Evolutionary conservation across 257 asterid genomes (phyloP).

Genomic region (Thymus quinquecostatus): DNA sequence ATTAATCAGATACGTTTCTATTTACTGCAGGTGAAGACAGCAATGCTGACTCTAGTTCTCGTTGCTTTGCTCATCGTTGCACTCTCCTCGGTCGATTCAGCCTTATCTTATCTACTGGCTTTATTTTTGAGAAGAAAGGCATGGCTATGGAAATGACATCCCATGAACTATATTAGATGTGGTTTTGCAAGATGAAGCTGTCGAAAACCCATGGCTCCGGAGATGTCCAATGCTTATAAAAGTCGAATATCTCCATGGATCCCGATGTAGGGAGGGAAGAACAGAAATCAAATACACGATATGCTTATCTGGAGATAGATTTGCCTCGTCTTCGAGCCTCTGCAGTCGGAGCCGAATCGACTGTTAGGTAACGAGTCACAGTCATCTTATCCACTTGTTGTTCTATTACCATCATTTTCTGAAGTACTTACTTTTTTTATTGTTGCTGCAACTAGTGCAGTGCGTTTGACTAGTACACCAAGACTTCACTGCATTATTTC

Average conservation of each 20-base stretch:
- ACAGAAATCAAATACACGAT: not conserved
- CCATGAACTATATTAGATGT: not conserved
- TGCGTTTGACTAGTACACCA: too few relatives aligned
- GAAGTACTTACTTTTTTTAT: not conserved
- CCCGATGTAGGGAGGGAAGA: not conserved
- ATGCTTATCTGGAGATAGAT: not conserved
- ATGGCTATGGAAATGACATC: slow-evolving; percentile 31
- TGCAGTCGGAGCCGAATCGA: not conserved
- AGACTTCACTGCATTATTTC: too few relatives aligned
- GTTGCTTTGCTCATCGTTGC: slow-evolving; percentile 81
- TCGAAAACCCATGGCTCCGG: not conserved
- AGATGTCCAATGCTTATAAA: not conserved
- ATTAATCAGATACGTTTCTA: not conserved
- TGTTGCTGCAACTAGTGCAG: not conserved
- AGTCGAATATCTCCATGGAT: not conserved
- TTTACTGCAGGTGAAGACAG: slow-evolving; percentile 81
- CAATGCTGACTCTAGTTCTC: slow-evolving; percentile 79
- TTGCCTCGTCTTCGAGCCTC: not conserved
- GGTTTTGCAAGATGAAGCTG: not conserved
- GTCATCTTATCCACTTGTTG: not conserved
- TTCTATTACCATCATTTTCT: not conserved
- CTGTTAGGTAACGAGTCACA: not conserved
- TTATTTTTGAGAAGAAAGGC: slow-evolving; percentile 60
- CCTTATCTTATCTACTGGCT: slow-evolving; percentile 69
- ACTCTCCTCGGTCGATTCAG: slow-evolving; percentile 78